Evolutionary conservation across 148 eudicot genomes (phyloP).

Genomic region (Chenopodium quinoa): DNA sequence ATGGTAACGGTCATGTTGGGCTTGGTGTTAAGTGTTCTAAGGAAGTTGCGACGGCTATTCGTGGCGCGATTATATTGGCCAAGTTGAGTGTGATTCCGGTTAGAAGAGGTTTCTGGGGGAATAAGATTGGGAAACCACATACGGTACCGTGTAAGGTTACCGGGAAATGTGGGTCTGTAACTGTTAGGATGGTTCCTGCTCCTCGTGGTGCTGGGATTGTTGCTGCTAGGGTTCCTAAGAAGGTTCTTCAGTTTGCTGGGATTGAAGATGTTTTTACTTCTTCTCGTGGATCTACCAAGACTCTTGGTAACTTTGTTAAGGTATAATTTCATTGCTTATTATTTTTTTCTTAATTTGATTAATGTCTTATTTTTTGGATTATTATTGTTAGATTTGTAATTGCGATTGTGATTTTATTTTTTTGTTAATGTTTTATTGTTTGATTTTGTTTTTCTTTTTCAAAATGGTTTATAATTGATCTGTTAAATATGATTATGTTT

Average conservation of each 20-base stretch:
- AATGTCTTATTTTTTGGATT: neutral
- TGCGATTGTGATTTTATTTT: too few species aligned
- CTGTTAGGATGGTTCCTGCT: conserved; percentile 80
- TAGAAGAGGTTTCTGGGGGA: conserved; percentile 87
- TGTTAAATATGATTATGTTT: too few species aligned
- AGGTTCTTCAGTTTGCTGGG: conserved; percentile 90
- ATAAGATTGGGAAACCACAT: conserved; percentile 80
- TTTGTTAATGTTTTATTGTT: too few species aligned
- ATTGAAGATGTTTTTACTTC: conserved; percentile 86
- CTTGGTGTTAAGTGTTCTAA: conserved; percentile 81
- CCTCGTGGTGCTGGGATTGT: conserved; percentile 89
- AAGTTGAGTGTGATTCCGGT: conserved; percentile 78
- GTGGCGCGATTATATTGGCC: conserved; percentile 74
- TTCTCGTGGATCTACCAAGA: conserved; percentile 85
- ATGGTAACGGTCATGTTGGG: conserved; percentile 70
- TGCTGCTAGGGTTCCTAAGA: conserved; percentile 84
- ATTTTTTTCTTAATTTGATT: neutral
- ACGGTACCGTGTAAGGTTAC: conserved; percentile 90
- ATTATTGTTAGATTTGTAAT: neutral
- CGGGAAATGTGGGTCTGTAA: conserved; percentile 84
- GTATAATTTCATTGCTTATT: conserved; percentile 25
- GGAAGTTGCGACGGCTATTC: conserved; percentile 82
- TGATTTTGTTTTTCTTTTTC: too few species aligned
- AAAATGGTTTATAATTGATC: too few species aligned
- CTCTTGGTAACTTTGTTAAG: conserved; percentile 89